A percentile compares a stretch with the other conserved stretches of the same genome.
phyloP scores from a whole-genome alignment of 2,329 filamentous ascomycete species.

The Neopestalotiopsis sp. region DNA sequence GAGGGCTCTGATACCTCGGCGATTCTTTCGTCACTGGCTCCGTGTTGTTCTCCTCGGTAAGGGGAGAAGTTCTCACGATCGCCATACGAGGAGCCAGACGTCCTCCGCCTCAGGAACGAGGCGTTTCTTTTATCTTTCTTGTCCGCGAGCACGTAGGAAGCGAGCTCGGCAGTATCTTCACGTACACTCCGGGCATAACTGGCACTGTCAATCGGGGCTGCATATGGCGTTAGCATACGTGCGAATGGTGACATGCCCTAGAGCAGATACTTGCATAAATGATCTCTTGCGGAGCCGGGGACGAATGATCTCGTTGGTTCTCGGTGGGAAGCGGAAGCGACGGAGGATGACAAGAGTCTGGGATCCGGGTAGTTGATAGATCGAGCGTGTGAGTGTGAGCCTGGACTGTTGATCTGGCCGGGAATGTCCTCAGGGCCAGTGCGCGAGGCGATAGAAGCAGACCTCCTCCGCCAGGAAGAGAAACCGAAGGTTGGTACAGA shows the following conservation, averaged over 20 bases:
- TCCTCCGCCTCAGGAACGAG: slow-evolving; percentile 50
- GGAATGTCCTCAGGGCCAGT: slow-evolving; percentile 38
- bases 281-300: slow-evolving; percentile 67
- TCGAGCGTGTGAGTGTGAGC: slow-evolving; percentile 23
- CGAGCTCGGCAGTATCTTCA: slow-evolving; percentile 86
- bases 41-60: slow-evolving; percentile 30
- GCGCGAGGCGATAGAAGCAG: slow-evolving; percentile 37
- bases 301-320: slow-evolving; percentile 77
- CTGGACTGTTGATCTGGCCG: slow-evolving; percentile 30
- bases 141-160: slow-evolving; percentile 79
- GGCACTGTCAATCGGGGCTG: slow-evolving; percentile 68
- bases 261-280: slow-evolving; percentile 53
- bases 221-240: slow-evolving; percentile 23
- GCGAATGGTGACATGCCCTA: slow-evolving; percentile 13
- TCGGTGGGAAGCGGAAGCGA: slow-evolving; percentile 51
- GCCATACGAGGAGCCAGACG: slow-evolving; percentile 40
- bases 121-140: slow-evolving; percentile 51
- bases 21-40: slow-evolving; percentile 32
- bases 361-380: slow-evolving; percentile 26
- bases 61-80: slow-evolving; percentile 30
- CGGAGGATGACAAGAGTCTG: slow-evolving; percentile 39
- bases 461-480: slow-evolving; percentile 54
- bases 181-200: slow-evolving; percentile 81
- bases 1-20: slow-evolving; percentile 37
- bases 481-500: slow-evolving; percentile 53